Evolutionary conservation across 2,329 filamentous ascomycete genomes (phyloP).

Genomic region (Acrocalymma vagum): DNA sequence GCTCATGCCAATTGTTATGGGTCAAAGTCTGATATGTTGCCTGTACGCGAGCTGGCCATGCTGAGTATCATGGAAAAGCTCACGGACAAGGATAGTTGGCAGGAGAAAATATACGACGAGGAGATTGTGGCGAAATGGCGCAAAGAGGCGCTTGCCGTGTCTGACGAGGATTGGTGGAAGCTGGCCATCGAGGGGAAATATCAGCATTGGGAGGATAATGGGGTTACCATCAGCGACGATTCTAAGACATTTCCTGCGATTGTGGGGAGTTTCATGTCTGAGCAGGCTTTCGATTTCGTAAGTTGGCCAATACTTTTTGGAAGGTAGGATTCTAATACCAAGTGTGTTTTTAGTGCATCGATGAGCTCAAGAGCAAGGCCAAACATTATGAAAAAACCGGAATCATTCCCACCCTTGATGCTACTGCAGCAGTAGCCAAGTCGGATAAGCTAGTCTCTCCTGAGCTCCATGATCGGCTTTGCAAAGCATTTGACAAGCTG

Average conservation of each 20-base stretch:
- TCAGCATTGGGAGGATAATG: conserved; percentile 9
- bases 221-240: neutral
- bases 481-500: conserved; percentile 54
- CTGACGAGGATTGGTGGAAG: conserved; percentile 18
- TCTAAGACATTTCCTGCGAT: neutral
- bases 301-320: conserved; percentile 1
- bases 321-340: neutral
- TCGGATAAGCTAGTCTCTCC: conserved; percentile 58
- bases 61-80: conserved; percentile 49
- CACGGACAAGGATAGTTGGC: conserved; percentile 53
- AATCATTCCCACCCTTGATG: conserved; percentile 57
- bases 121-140: conserved; percentile 33
- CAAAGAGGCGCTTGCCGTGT: conserved; percentile 28
- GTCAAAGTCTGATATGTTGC: conserved; percentile 20
- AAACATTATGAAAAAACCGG: conserved; percentile 51
- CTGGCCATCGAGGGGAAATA: conserved; percentile 16
- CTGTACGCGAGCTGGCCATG: conserved; percentile 51
- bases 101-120: conserved; percentile 49
- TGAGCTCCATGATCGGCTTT: conserved; percentile 53
- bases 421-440: conserved; percentile 58
- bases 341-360: conserved; percentile 27
- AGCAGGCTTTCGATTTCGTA: conserved; percentile 22
- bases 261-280: conserved; percentile 20
- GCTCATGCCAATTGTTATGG: conserved; percentile 18
- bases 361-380: conserved; percentile 62